Evolutionary conservation across 1,139 yeast species (phyloP).

Genomic region (Pneumocystis sp.): DNA sequence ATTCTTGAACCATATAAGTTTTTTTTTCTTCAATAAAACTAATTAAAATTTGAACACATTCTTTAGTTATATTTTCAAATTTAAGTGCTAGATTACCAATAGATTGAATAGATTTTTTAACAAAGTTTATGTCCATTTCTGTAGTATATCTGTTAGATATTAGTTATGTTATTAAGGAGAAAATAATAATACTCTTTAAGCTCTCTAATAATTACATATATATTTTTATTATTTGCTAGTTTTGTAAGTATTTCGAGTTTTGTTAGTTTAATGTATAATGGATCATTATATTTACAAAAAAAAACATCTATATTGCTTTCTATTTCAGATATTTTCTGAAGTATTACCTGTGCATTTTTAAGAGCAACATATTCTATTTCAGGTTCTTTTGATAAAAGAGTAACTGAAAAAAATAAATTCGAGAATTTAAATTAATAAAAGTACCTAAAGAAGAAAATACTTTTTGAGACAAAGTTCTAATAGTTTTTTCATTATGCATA

Average conservation of each 20-base stretch:
- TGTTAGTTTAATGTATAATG: constrained; percentile 77
- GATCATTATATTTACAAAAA: constrained; percentile 72
- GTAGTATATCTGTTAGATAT: constrained; percentile 33
- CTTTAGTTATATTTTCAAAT: constrained; percentile 40
- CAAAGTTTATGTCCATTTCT: constrained; percentile 72
- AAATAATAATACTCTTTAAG: constrained; percentile 44
- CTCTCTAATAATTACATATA: constrained; percentile 52
- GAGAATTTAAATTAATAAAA: background rate
- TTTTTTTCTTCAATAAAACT: constrained; percentile 52
- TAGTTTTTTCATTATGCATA: constrained; percentile 21
- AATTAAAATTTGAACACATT: constrained; percentile 49
- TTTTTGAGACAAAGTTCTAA: background rate
- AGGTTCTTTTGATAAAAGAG: constrained; percentile 60
- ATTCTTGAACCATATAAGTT: constrained; percentile 67
- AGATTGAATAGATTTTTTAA: constrained; percentile 75
- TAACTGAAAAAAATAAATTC: constrained; percentile 29
- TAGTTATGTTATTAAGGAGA: background rate
- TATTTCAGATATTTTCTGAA: constrained; percentile 51
- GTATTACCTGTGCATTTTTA: constrained; percentile 61
- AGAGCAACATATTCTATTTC: constrained; percentile 74
- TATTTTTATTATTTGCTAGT: constrained; percentile 52
- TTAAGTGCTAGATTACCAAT: constrained; percentile 81
- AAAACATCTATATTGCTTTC: constrained; percentile 54
- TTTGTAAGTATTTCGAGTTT: constrained; percentile 75
- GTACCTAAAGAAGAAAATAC: background rate